Conservation (phyloP, 1,139 yeast genomes). For the Hyphopichia burtonii region DNA sequence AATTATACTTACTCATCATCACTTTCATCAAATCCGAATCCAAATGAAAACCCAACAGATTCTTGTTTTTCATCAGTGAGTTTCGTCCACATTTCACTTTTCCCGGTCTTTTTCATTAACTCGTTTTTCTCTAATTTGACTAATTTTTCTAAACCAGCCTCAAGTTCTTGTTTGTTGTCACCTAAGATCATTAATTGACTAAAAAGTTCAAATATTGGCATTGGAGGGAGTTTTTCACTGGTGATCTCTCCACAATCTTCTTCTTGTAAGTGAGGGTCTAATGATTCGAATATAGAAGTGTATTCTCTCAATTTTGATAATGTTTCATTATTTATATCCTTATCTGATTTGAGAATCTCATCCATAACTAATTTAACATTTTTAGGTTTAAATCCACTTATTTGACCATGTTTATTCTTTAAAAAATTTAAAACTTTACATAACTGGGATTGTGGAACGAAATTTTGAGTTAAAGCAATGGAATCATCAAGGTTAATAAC, state of each 20-base stretch:
- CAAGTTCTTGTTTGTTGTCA: conserved; percentile 32
- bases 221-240: conserved; percentile 29
- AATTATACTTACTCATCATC: neutral
- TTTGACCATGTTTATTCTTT: conserved; percentile 63
- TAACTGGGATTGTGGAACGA: conserved; percentile 66
- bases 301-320: conserved; percentile 17
- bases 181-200: conserved; percentile 34
- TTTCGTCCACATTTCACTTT: conserved; percentile 24
- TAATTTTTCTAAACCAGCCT: conserved; percentile 31
- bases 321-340: conserved; percentile 7
- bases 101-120: conserved; percentile 18
- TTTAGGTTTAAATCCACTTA: conserved; percentile 72
- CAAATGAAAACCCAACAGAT: conserved; percentile 26
- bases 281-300: conserved; percentile 15
- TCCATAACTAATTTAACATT: conserved; percentile 44
- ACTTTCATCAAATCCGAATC: conserved; percentile 27
- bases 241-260: conserved; percentile 47
- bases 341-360: conserved; percentile 6
- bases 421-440: conserved; percentile 65
- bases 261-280: conserved; percentile 22
- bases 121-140: conserved; percentile 25
- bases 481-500: conserved; percentile 81
- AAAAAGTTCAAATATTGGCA: conserved; percentile 63
- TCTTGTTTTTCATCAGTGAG: conserved; percentile 11
- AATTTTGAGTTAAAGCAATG: conserved; percentile 83